Evolutionary conservation across 2,329 filamentous ascomycete species (phyloP).

Genomic region (Cladobotryum protrusum): DNA sequence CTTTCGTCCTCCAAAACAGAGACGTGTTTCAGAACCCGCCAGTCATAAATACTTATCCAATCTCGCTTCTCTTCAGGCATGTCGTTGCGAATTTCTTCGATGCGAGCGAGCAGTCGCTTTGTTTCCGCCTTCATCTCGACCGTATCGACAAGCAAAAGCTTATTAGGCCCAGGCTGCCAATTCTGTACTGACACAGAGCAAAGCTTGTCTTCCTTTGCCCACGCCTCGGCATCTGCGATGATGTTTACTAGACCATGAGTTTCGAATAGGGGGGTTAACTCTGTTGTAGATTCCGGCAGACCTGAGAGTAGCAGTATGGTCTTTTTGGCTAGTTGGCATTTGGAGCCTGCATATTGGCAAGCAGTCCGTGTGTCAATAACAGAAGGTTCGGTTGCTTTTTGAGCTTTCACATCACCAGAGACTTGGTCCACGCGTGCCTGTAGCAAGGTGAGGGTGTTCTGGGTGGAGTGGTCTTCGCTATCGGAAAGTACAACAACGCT

Average conservation of each 20-base stretch:
- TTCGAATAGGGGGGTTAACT: conserved; percentile 33
- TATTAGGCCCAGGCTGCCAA: conserved; percentile 9
- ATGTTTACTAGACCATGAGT: conserved; percentile 36
- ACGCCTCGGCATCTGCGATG: conserved; percentile 30
- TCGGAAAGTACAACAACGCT: conserved; percentile 7
- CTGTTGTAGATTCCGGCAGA: conserved; percentile 29
- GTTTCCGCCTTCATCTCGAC: conserved; percentile 25
- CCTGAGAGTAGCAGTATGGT: conserved; percentile 38
- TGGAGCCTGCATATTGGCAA: conserved; percentile 27
- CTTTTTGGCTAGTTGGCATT: conserved; percentile 33
- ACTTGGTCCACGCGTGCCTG: no score
- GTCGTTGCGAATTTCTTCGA: conserved; percentile 25
- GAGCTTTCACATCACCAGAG: neutral
- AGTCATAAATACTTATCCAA: conserved; percentile 41
- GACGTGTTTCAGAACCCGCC: conserved; percentile 38
- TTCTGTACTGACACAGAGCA: neutral
- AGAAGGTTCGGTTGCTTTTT: neutral
- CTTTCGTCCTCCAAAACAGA: conserved; percentile 31
- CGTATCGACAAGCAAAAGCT: conserved; percentile 39
- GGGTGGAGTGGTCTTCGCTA: neutral
- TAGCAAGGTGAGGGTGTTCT: neutral
- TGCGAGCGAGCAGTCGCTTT: conserved; percentile 24
- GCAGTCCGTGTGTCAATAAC: neutral
- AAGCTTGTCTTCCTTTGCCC: conserved; percentile 20
- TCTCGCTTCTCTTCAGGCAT: conserved; percentile 24